phyloP scores from a whole-genome alignment of 441 rosid species.

The Syzygium syzygioides region DNA sequence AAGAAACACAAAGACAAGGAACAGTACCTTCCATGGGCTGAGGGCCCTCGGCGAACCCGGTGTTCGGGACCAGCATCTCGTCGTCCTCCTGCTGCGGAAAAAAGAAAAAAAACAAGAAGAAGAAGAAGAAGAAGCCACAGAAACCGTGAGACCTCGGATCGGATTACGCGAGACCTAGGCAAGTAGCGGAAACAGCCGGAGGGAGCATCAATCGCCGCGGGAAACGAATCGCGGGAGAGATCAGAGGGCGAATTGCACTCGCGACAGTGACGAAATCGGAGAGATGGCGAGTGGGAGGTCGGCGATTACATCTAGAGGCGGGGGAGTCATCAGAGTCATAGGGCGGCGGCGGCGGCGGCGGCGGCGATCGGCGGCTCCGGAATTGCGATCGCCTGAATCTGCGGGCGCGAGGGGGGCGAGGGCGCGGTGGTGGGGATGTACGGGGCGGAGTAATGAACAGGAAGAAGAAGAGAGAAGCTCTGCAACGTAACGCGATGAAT shows the following conservation, averaged over 20 bases:
- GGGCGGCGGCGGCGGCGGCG: background rate
- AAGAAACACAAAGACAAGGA: constrained; percentile 11
- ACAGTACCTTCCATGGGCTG: constrained; percentile 85
- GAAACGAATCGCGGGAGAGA: background rate
- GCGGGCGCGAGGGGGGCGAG: background rate
- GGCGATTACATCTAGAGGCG: constrained; percentile 16
- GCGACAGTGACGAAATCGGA: constrained; percentile 18
- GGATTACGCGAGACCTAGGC: background rate
- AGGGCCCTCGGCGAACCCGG: constrained; percentile 72
- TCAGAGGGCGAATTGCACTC: background rate
- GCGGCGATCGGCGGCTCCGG: constrained; percentile 2
- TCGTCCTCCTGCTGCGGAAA: constrained; percentile 85
- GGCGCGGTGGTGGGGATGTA: background rate
- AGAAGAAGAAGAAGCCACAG: background rate
- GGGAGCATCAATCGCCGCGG: constrained; percentile 12
- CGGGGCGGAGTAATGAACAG: background rate
- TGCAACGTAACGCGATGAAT: constrained; percentile 1
- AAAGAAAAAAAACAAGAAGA: too few species aligned
- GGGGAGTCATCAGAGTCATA: constrained; percentile 21
- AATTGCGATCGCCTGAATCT: constrained; percentile 28
- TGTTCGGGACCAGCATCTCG: constrained; percentile 94
- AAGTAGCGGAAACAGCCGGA: background rate
- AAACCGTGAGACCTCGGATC: background rate
- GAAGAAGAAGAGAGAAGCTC: background rate
- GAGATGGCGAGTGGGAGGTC: background rate